Percentiles rank a stretch among this genome's conserved stretches.
phyloP scores from a whole-genome alignment of 2,329 filamentous ascomycete species.

The Xylariaceae sp. region DNA sequence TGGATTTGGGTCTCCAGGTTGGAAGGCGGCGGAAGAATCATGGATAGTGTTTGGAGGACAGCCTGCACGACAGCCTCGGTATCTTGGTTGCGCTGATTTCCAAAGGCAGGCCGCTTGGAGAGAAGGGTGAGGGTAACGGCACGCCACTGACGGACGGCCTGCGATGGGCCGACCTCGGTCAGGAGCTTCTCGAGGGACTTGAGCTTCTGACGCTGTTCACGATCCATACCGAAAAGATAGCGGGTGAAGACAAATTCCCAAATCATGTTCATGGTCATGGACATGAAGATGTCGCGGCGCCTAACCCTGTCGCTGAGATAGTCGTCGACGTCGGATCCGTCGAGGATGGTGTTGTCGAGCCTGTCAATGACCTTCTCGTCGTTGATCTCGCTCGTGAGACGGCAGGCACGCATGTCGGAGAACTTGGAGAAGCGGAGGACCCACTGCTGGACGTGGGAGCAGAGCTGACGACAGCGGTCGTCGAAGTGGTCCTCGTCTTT shows the following conservation, averaged over 20 bases:
- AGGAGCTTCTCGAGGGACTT: slow-evolving; percentile 93
- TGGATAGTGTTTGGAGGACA: slow-evolving; percentile 77
- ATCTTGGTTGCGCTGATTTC: slow-evolving; percentile 77
- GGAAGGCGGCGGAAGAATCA: slow-evolving; percentile 80
- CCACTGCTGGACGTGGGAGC: slow-evolving; percentile 96
- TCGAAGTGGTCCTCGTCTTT: slow-evolving; percentile 95
- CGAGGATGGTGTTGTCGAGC: slow-evolving; percentile 88
- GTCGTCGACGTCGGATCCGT: slow-evolving; percentile 86
- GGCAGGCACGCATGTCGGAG: slow-evolving; percentile 86
- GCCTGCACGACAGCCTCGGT: slow-evolving; percentile 94
- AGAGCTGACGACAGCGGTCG: slow-evolving; percentile 87
- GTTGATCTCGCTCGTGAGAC: slow-evolving; percentile 75
- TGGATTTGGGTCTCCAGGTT: slow-evolving; percentile 77
- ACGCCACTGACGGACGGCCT: slow-evolving; percentile 95
- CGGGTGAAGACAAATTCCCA: slow-evolving; percentile 98
- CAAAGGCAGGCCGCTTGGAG: slow-evolving; percentile 74
- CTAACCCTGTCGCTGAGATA: slow-evolving; percentile 85
- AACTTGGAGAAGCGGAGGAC: slow-evolving; percentile 97
- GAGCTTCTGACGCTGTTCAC: slow-evolving; percentile 94
- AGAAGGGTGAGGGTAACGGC: slow-evolving; percentile 90
- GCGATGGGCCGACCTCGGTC: slow-evolving; percentile 77
- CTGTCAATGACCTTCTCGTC: slow-evolving; percentile 93
- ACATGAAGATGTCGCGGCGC: slow-evolving; percentile 95
- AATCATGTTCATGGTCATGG: slow-evolving; percentile 97
- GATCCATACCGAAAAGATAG: slow-evolving; percentile 97